Conservation (phyloP, 106 monocot species). For the Platanthera guangdongensis region DNA sequence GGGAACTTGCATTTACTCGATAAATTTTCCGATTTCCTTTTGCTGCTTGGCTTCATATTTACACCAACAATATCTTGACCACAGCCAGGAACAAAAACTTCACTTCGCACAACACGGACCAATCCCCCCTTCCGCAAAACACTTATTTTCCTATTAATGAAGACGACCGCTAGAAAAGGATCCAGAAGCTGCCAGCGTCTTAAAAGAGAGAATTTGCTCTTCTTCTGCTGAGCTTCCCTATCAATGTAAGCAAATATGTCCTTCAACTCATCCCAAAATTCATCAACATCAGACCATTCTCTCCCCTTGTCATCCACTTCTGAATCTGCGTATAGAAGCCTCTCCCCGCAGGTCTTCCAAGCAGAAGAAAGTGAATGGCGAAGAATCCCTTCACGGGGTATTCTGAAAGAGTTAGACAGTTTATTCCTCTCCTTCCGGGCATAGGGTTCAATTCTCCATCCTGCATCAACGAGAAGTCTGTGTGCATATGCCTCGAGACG, state of each 20-base stretch:
- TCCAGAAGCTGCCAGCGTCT: conserved; percentile 70
- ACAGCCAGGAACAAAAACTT: conserved; percentile 23
- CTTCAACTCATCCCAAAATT: conserved; percentile 65
- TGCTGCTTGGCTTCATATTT: neutral
- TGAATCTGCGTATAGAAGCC: conserved; percentile 16
- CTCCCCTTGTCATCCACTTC: conserved; percentile 26
- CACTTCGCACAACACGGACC: conserved; percentile 47
- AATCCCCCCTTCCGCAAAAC: conserved; percentile 39
- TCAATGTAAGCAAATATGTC: conserved; percentile 42
- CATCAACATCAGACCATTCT: conserved; percentile 55
- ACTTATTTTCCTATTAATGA: conserved; percentile 61
- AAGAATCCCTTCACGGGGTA: conserved; percentile 26
- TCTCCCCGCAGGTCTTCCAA: conserved; percentile 72
- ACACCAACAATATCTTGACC: conserved; percentile 6
- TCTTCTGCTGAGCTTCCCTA: conserved; percentile 7
- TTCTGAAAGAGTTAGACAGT: conserved; percentile 35
- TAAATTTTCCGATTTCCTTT: conserved; percentile 10
- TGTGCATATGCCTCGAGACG: conserved; percentile 59
- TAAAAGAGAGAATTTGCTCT: conserved; percentile 26
- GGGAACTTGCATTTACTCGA: neutral
- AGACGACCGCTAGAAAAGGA: conserved; percentile 73
- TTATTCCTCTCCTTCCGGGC: conserved; percentile 41
- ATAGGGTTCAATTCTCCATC: conserved; percentile 56
- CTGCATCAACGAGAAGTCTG: conserved; percentile 50
- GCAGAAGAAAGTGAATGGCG: conserved; percentile 48